phyloP scores from a whole-genome alignment of 2,329 filamentous ascomycete species.

The Clarireedia monteithiana region DNA sequence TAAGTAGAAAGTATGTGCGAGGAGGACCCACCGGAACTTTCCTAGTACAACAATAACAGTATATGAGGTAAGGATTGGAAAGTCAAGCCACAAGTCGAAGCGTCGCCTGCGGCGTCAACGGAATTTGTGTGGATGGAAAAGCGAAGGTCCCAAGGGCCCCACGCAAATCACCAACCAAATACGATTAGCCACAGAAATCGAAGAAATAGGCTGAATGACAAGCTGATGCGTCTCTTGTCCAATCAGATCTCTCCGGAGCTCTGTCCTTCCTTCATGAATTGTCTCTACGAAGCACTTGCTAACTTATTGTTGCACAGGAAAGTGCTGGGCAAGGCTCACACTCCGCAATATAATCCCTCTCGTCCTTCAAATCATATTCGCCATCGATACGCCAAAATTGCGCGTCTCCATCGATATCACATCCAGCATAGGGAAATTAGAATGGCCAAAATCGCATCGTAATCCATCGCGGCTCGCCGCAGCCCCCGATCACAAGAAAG shows the following conservation, averaged over 20 bases:
- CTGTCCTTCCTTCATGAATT: not conserved
- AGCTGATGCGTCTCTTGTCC: conserved; percentile 1
- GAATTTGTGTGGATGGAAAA: not conserved
- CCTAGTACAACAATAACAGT: not conserved
- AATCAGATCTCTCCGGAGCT: not conserved
- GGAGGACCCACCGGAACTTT: not conserved
- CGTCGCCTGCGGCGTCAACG: conserved; percentile 4
- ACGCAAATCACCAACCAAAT: not conserved
- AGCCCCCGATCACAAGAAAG: not conserved
- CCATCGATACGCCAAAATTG: not conserved
- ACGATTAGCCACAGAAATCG: not conserved
- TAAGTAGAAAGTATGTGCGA: conserved; percentile 1
- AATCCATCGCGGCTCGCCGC: not conserved
- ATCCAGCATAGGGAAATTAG: not conserved
- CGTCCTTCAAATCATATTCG: not conserved
- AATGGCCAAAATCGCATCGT: not conserved
- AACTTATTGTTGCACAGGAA: not conserved
- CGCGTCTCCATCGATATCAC: not conserved
- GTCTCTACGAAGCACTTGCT: not conserved
- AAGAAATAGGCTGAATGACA: not conserved
- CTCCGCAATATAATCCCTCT: not conserved
- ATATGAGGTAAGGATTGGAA: not conserved
- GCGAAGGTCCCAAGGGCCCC: not conserved
- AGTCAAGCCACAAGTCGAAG: conserved; percentile 1
- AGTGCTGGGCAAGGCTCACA: not conserved